A percentile compares a stretch with the other conserved stretches of the same genome.
Evolutionary conservation across 257 asterid genomes (phyloP).

Genomic region (Verbascum thapsus): DNA sequence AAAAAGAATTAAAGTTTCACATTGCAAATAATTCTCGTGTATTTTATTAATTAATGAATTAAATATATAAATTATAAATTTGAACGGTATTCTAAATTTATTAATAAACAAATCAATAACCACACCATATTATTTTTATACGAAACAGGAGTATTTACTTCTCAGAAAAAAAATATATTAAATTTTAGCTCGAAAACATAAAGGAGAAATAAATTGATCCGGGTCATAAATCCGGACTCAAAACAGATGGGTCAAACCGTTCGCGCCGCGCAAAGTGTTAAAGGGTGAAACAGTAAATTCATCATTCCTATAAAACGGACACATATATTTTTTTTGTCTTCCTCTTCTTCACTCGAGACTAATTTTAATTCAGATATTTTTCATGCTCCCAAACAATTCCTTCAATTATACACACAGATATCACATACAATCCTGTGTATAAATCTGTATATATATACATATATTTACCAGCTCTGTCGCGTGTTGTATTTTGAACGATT

Average conservation of each 20-base stretch:
- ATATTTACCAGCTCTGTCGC: neutral
- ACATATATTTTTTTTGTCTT: neutral
- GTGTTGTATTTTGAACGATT: slow-evolving; percentile 10
- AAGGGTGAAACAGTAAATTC: slow-evolving; percentile 19
- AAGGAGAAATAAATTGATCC: no score
- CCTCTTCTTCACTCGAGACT: slow-evolving; percentile 6
- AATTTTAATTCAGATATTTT: neutral
- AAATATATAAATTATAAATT: no score
- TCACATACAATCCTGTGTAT: neutral
- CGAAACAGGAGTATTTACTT: no score
- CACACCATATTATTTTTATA: no score
- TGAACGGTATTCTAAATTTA: no score
- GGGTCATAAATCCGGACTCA: no score
- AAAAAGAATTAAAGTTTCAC: no score
- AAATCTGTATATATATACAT: neutral
- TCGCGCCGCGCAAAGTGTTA: slow-evolving; percentile 23
- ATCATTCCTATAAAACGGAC: neutral
- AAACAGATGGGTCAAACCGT: neutral
- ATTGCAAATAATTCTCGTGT: no score
- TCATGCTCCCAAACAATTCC: slow-evolving; percentile 9
- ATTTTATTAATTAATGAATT: no score
- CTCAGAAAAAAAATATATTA: no score
- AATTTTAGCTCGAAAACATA: no score
- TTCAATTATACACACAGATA: neutral
- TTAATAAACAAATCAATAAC: no score